Base-by-base conservation (phyloP, 441 rosid species). In the Pelargonium myrrhifolium region DNA sequence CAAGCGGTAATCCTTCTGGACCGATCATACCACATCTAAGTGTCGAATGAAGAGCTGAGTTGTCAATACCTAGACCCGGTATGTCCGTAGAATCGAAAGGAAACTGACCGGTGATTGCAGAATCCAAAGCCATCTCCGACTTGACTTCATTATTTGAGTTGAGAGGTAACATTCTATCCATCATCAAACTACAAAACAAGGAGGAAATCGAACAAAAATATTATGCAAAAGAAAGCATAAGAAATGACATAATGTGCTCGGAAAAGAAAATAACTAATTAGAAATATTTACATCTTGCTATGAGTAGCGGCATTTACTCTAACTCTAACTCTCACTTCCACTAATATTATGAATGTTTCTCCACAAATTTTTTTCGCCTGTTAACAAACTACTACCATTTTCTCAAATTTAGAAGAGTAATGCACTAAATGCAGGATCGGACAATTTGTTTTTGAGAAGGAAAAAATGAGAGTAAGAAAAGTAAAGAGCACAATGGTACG, bases 51-150 rank as follows among this genome's bases (percentile, higher is more conserved):
- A 75, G 64, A n/a, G 67, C 67, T 0, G 78, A 53, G 5, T 76
- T 53, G 45, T 66, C 75, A 22, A 68, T 63, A 37, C 71, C 62
- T 69, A 64, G 47, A 31, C 68, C 74, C 18, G 74, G 58, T 15
- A 72, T 71, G 1, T 66, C 74, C 1, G 77, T 40, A 3, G 84
- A 51, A 26, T 79, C 58, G 67, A 68, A 74, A 14, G 69, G 70
- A 64, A 67, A 74, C 31, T 74, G 82, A 64, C 66, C 71, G 6
- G 31, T 15, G 35, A 79, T 53, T 65, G 78, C 21, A 49, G 75
- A 76, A 71, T 74, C 49, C 17, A 62, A 8, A 55, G 71, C 51
- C 72, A 75, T 75, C 68, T 75, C 84, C 43, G 68, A 60, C 75
- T 69, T 66, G 45, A 49, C 56, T 51, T 68, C 65, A 64, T 17